Evolutionary conservation across 257 asterid species (phyloP), one percentile per base, ranked within the genome.

Genomic region (Nicotiana obtusifolia): DNA sequence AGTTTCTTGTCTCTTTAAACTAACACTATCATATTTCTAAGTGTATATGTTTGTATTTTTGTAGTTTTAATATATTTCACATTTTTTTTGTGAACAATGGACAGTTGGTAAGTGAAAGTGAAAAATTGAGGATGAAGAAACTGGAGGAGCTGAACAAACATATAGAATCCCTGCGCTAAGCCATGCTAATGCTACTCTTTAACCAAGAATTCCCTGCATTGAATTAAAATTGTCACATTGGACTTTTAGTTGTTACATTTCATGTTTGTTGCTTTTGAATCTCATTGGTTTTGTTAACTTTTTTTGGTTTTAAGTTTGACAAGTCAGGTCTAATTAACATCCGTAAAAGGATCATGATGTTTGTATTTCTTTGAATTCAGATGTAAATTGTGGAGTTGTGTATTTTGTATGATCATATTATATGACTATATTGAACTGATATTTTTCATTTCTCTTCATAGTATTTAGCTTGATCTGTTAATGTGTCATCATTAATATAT

Each of bases 91-190:
- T 60, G 30, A 56, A 54, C 4, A 28, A 6, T 78, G 35, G 7
- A 28, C 95, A 95, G 99, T 85, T 93, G 90, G 93, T 95, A 60
- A 84, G 87, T 64, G 98, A 95, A 86, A 95, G 99, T 81, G 99
- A 95, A 89, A 95, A 88, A 82, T 20, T 88, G 78, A 90, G 99
- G 82, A 56, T 95, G 92, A 95, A 90, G 93, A 95, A 93, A 82
- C 85, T 95, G 86, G 98, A 95, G 77, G 97, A 93, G 87, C 91
- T 95, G 77, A 86, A 92, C 97, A 95, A 90, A 93, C 87, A 85
- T 89, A 81, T 95, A 2, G 97, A 95, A 26, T 82, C 91, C 22
- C 88, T 91, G 57, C 86, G 64, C 53, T 41, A 41, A 41, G 13
- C 11, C 49, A 41, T 41, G 49, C 49, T 91, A 64, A 88, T 37